These are phyloP conservation scores for Candida sphagnicola DNA, from an alignment of 805 yeast genomes.

Conservation along the genomic window DNA sequence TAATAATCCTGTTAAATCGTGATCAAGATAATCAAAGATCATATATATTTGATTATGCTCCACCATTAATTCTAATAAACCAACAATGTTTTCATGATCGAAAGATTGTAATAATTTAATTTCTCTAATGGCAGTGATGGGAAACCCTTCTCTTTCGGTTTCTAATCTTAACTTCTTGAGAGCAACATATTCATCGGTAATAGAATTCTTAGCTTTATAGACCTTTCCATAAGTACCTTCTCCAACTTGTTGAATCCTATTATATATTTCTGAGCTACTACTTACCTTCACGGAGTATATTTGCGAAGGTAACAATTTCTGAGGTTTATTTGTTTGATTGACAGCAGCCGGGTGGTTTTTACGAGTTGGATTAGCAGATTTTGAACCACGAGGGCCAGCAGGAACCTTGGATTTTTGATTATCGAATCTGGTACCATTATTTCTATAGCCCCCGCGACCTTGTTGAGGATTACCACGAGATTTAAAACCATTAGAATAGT, in stretches of 20 bases:
- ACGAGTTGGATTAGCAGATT: background rate
- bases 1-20: constrained; percentile 85
- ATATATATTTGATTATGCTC: constrained; percentile 71
- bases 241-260: constrained; percentile 86
- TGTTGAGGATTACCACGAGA: background rate
- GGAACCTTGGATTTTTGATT: constrained; percentile 1
- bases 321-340: constrained; percentile 4
- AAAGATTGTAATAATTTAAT: constrained; percentile 79
- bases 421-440: background rate
- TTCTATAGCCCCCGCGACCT: background rate
- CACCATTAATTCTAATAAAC: constrained; percentile 85
- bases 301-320: constrained; percentile 23
- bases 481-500: background rate
- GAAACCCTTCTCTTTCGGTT: constrained; percentile 89
- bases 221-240: constrained; percentile 98
- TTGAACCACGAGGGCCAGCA: constrained; percentile 2
- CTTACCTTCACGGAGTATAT: constrained; percentile 27
- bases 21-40: constrained; percentile 92
- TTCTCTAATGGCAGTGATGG: constrained; percentile 92
- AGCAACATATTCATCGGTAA: constrained; percentile 76
- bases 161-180: constrained; percentile 81
- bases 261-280: constrained; percentile 45
- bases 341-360: background rate
- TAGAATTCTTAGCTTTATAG: constrained; percentile 72
- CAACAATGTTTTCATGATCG: constrained; percentile 77